Base-by-base conservation (phyloP, 176 grass and related monocot genomes). In the Oryza officinalis region DNA sequence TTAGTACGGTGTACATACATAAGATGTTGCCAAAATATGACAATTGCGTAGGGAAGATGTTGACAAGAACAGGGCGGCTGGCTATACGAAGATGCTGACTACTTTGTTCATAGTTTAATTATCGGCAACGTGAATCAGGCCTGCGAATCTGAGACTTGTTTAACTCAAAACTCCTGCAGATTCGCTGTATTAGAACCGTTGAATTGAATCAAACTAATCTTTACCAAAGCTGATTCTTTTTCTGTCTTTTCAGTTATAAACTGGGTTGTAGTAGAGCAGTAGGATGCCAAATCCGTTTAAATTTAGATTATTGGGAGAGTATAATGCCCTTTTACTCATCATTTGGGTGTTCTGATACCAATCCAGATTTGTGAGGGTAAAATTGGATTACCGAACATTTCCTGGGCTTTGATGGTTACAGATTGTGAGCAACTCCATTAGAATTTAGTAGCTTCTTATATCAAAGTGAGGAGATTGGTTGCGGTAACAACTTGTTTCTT, bases 51-150 rank as follows among this genome's bases (percentile, higher is more conserved):
- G 50, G 50, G 50, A 22, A 23, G 54, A 23, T 22, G 3, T 10
- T 60, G 54, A 60, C 54, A 60, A 60, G 20, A 60, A 60, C 22
- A 23, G 6, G 22, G 20, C 22, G 7, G 20, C 7, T 23, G 7
- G 20, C 7, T 23, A 52, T 52, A 52, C 49, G 49, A 45, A 45
- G 64, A 69, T 31, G 35, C 52, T 72, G 14, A 7, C 15, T 5
- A 28, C 47, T 23, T 27, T 13, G 26, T 54, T 7, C 28, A 41
- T 63, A 72, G 63, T 64, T 57, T 57, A 17, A 15, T 75, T 11
- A 71, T 71, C 13, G 27, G 20, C 63, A 76, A 84, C 82, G 43
- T 76, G 61, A 60, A 69, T 41, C 73, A 54, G 49, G 26, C 66
- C 47, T 71, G 50, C 57, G 5, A 85, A 46, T 35, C 66, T 13